Evolutionary conservation across 2,329 filamentous ascomycete genomes (phyloP), one percentile per base, ranked within the genome.

Genomic region (Aureobasidium sp.): DNA sequence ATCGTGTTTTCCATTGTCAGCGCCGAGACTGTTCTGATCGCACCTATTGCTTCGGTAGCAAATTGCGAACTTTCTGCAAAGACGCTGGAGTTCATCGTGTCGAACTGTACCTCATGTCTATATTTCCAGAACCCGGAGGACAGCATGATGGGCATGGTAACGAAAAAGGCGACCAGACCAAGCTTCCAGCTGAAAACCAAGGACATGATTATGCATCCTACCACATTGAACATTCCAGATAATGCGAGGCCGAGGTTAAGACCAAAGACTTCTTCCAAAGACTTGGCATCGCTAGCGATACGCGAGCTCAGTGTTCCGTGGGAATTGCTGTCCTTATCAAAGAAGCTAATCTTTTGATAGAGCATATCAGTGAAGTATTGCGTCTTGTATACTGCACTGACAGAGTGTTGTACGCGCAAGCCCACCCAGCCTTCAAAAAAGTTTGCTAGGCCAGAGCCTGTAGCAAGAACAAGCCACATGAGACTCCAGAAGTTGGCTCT

Each of bases 401-500:
- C 47, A 27, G 19, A 40, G 19, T 25, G 17, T 4, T 38, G 33
- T 3, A 40, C 49, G 17, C 33, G 33, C 15, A 40, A 17, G 21
- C 49, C 33, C 7, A 54, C 19, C 31, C 29, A 61, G 9, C 40
- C 59, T 23, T 45, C 35, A 7, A 27, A 25, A 10, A 53, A 13
- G 5, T 53, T 38, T 15, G 33, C 40, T 35, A 55, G 31, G 8
- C 37, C 38, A 4, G 46, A 37, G n/a, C 59, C 40, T 27, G 42
- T 7, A 11, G 59, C 50, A 19, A 61, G 31, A 37, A 19, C 49
- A 64, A 92, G 80, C 73, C 87, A 96, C 90, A 96, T 95, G 67
- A 85, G 76, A 61, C 84, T 86, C 90, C 90, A 96, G 72, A 95
- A 95, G 69, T 90, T 84, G 13, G 46, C 31, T 35, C 46, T 50